Conservation (phyloP, 75 land plant species). For the Picea glauca region DNA sequence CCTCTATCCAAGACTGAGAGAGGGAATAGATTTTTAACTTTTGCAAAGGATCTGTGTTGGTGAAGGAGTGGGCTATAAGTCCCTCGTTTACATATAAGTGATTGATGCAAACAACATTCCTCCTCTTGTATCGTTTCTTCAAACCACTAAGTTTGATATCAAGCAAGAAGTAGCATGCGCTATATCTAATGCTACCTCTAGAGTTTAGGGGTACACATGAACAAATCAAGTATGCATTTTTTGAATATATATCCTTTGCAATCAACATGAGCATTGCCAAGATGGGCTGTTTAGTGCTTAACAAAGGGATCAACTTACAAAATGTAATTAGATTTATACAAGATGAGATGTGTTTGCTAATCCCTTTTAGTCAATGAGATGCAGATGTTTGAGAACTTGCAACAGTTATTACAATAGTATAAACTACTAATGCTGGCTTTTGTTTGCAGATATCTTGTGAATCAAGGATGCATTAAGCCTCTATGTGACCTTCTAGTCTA, state of each 20-base stretch:
- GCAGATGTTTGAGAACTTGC: neutral
- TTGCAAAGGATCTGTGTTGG: no score
- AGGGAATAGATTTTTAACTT: no score
- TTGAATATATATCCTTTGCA: neutral
- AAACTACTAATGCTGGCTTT: neutral
- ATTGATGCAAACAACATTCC: constrained; percentile 54
- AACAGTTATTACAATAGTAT: neutral
- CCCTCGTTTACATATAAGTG: neutral
- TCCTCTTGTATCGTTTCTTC: constrained; percentile 40
- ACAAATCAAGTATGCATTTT: constrained; percentile 39
- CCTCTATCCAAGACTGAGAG: no score
- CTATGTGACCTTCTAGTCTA: constrained; percentile 70
- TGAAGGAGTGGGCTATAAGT: no score
- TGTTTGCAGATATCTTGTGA: constrained; percentile 59
- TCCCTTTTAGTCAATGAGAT: neutral
- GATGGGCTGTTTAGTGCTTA: neutral
- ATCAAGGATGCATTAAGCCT: constrained; percentile 79
- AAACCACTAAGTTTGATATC: constrained; percentile 52
- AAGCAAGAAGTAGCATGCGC: constrained; percentile 68
- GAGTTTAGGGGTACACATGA: constrained; percentile 47
- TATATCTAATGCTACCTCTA: constrained; percentile 49
- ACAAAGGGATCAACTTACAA: neutral
- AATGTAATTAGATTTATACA: neutral
- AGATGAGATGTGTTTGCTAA: neutral
- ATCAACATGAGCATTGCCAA: neutral